Evolutionary conservation across 2,329 filamentous ascomycete species (phyloP).

Genomic region (Epichloe hybrida): DNA sequence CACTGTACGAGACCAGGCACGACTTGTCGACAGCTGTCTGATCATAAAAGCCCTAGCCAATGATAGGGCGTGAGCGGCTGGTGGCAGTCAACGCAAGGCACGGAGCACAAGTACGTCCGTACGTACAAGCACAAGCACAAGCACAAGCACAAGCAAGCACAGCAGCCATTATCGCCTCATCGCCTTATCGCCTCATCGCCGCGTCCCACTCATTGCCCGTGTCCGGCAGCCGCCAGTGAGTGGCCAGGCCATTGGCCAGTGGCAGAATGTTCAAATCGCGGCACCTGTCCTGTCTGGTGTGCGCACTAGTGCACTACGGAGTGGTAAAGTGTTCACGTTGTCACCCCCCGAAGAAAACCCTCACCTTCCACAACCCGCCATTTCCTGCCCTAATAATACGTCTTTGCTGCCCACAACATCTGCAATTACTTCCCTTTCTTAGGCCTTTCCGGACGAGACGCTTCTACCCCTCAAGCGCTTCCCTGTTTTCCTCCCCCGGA

Average conservation of each 20-base stretch:
- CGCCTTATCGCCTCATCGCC: neutral
- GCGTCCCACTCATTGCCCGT: neutral
- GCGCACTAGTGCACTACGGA: neutral
- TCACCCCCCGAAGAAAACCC: neutral
- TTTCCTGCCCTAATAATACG: neutral
- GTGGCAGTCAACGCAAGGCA: no score
- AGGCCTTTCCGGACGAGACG: neutral
- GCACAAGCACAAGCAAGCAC: no score
- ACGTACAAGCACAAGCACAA: no score
- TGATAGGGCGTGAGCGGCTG: no score
- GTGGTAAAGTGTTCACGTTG: neutral
- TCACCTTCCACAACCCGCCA: neutral
- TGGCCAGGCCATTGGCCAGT: neutral
- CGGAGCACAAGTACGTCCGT: no score
- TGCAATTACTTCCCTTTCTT: neutral
- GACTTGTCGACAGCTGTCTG: no score
- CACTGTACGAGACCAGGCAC: no score
- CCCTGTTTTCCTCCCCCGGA: constrained; percentile 15
- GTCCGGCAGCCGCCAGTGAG: no score
- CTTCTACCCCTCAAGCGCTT: neutral
- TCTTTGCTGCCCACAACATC: neutral
- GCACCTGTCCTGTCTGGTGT: neutral
- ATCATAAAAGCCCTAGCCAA: no score
- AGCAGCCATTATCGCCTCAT: neutral
- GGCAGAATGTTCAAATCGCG: neutral